These are phyloP conservation scores for Phyllosticta paracitricarpa DNA, from an alignment of 2,329 filamentous ascomycete species.

Conservation along the genomic window DNA sequence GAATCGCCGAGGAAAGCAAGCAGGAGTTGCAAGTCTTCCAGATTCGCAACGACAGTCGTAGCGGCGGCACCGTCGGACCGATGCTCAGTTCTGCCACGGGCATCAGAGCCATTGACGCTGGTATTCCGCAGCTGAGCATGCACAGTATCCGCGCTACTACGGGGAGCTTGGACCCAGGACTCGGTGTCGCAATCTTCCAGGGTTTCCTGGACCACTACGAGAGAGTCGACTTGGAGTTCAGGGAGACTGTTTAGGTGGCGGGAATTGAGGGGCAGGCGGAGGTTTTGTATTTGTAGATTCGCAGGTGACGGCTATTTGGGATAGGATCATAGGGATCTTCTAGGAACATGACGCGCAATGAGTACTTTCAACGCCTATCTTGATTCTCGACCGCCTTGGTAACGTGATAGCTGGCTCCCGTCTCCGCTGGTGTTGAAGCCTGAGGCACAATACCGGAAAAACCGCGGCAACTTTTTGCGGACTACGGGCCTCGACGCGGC, in stretches of 20 bases:
- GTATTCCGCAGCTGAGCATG: conserved; percentile 88
- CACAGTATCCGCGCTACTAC: conserved; percentile 86
- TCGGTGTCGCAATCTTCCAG: conserved; percentile 82
- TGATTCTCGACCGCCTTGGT: too few relatives aligned
- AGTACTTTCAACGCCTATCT: neutral
- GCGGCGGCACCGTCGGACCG: conserved; percentile 90
- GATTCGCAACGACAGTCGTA: conserved; percentile 84
- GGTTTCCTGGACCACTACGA: conserved; percentile 84
- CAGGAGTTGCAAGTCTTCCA: conserved; percentile 78
- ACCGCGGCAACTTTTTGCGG: neutral
- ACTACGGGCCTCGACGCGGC: too few relatives aligned
- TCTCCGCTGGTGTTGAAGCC: neutral
- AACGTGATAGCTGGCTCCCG: too few relatives aligned
- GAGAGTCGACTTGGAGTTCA: conserved; percentile 71
- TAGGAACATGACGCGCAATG: neutral
- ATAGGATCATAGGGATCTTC: neutral
- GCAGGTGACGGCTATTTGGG: neutral
- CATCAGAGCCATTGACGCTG: conserved; percentile 74
- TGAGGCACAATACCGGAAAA: neutral
- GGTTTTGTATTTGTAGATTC: neutral
- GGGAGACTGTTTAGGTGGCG: neutral
- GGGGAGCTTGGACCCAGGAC: conserved; percentile 71
- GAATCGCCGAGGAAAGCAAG: conserved; percentile 64
- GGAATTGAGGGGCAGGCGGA: too few relatives aligned
- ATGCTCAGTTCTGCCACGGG: conserved; percentile 75